Percentiles rank a stretch among this genome's conserved stretches.
Evolutionary conservation across 2,329 filamentous ascomycete genomes (phyloP).

Genomic region (Sporothrix inflata): DNA sequence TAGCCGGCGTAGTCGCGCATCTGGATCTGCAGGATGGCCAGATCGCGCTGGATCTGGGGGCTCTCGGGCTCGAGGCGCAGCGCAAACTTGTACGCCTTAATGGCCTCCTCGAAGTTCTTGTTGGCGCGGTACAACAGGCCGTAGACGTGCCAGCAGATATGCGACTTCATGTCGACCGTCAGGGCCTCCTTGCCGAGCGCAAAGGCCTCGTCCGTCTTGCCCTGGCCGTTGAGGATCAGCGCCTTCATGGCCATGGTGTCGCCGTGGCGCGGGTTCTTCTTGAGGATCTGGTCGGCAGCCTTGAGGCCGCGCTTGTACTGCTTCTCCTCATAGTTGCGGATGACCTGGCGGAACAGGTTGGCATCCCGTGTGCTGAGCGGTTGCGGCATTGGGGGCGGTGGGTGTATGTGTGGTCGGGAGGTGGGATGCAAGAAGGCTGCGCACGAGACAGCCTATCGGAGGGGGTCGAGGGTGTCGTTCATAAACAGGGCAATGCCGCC

Average conservation of each 20-base stretch:
- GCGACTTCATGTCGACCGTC: constrained; percentile 96
- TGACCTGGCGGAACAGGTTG: constrained; percentile 90
- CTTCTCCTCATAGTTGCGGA: constrained; percentile 96
- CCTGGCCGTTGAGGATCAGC: constrained; percentile 89
- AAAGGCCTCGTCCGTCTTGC: constrained; percentile 93
- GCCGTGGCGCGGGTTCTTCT: constrained; percentile 93
- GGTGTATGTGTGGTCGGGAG: constrained; percentile 18
- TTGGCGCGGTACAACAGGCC: constrained; percentile 88
- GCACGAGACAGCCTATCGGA: constrained; percentile 21
- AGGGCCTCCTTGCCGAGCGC: constrained; percentile 88
- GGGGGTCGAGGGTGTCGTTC: constrained; percentile 7
- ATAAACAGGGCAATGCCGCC: neutral
- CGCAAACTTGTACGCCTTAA: constrained; percentile 98
- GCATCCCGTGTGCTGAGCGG: constrained; percentile 83
- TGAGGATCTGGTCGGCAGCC: constrained; percentile 92
- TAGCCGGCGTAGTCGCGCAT: constrained; percentile 96
- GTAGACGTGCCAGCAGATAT: constrained; percentile 99
- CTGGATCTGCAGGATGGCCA: constrained; percentile 91
- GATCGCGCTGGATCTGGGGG: constrained; percentile 87
- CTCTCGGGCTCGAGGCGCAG: constrained; percentile 92
- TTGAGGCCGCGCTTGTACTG: constrained; percentile 96
- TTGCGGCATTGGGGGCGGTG: constrained; percentile 64
- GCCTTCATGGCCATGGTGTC: constrained; percentile 99
- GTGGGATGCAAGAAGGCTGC: constrained; percentile 6
- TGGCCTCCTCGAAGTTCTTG: constrained; percentile 98